Evolutionary conservation across 495 filamentous ascomycete genomes (phyloP), one percentile per base, ranked within the genome.

Genomic region (Talaromyces liani): DNA sequence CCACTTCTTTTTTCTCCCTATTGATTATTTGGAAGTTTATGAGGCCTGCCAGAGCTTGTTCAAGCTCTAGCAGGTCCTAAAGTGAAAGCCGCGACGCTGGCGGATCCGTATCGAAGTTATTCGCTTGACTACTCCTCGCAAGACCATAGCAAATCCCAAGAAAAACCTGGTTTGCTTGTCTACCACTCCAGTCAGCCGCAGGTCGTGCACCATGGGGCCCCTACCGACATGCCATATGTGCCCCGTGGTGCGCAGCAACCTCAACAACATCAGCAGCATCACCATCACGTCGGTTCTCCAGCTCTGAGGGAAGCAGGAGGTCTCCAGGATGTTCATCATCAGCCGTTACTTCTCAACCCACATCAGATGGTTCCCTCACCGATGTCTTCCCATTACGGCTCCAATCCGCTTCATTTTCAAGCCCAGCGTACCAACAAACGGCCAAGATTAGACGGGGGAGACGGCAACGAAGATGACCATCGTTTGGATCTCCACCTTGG

Each of bases 21-120:
- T 51, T 54, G 41, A 12, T 14, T 18, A 34, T 55, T 61, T 27
- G 41, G 51, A 34, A 18, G 62, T 47, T 31, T 58, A 45, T 27
- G 68, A 63, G 68, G 68, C 70, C 67, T 73, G 72, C 72, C 70
- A 69, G 75, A 73, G 72, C 72, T 73, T 70, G 64, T 62, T 63
- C 34, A 47, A 65, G 69, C 70, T 76, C 77, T 79, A 72, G 76
- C 74, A 62, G 69, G 70, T 63, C 69, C 72, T 68, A 57, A 71
- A 73, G 76, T 74, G 68, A 76, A 77, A 76, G 72, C 76, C 68
- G 74, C 69, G 66, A 73, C 70, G 71, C 72, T 78, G 67, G 73
- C 72, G 64, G 70, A 77, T 68, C 72, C 75, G 65, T 80, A 77
- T 67, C 69, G 72, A 73, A 72, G 71, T 68, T 78, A 73, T 69